Percentiles rank a stretch among this genome's conserved stretches.
Evolutionary conservation across 169 alveolate species (phyloP).

Genomic region (Plasmodium knowlesi): DNA sequence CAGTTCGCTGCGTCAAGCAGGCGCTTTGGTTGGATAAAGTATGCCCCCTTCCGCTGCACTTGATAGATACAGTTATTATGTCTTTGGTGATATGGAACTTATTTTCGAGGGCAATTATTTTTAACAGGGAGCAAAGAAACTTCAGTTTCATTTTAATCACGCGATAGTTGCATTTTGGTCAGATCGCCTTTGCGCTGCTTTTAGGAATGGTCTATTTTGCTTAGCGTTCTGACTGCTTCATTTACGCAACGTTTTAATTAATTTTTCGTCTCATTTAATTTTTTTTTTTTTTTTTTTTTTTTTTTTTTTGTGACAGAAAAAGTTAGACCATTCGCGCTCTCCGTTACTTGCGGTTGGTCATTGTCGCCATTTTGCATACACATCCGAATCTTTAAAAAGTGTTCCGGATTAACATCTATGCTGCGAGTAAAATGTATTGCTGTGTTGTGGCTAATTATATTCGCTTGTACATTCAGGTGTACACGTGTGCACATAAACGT

Average conservation of each 20-base stretch:
- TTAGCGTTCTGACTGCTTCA: background rate
- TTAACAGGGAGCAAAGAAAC: background rate
- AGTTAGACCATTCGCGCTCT: background rate
- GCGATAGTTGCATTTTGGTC: background rate
- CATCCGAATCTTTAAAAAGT: background rate
- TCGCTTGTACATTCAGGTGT: background rate
- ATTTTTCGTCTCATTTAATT: background rate
- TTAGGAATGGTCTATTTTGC: background rate
- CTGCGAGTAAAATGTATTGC: background rate
- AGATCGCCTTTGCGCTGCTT: background rate
- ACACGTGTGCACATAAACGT: background rate
- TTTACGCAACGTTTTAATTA: background rate
- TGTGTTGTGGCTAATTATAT: background rate
- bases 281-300: background rate
- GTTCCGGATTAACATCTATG: background rate
- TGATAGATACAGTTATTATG: slow-evolving; percentile 9
- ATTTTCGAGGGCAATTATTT: slow-evolving; percentile 42
- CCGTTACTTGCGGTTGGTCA: background rate
- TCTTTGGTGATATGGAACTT: slow-evolving; percentile 9
- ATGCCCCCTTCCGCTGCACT: background rate
- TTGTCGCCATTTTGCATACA: background rate
- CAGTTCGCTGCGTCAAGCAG: background rate
- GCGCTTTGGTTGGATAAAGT: slow-evolving; percentile 4
- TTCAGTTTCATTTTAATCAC: slow-evolving; percentile 54
- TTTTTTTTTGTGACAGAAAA: background rate